Conservation (phyloP, 2,329 filamentous ascomycete species). For the Apiospora hydei region DNA sequence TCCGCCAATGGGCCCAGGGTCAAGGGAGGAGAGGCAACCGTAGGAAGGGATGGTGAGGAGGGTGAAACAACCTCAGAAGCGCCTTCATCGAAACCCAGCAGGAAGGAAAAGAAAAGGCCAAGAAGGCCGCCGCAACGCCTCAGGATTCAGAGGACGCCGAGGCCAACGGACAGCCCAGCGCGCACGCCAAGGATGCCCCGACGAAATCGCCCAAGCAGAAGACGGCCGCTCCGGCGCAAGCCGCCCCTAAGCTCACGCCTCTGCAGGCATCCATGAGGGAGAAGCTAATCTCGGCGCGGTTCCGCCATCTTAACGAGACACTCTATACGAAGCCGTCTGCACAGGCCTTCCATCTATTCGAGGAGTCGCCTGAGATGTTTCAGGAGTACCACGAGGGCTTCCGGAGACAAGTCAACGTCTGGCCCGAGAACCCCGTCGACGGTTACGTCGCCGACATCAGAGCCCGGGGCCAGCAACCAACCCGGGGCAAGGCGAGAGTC, state of each 20-base stretch:
- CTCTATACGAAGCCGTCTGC: constrained; percentile 91
- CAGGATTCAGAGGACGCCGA: constrained; percentile 27
- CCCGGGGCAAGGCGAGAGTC: constrained; percentile 23
- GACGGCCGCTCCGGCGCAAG: constrained; percentile 36
- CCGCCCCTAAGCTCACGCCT: constrained; percentile 74
- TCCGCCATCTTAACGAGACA: constrained; percentile 96
- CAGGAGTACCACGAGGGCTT: constrained; percentile 96
- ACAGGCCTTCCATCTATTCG: constrained; percentile 84
- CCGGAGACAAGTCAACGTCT: constrained; percentile 91
- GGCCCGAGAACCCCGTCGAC: constrained; percentile 96
- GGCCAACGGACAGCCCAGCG: constrained; percentile 32
- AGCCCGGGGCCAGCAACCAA: constrained; percentile 64
- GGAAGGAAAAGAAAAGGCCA: constrained; percentile 39
- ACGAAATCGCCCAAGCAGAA: constrained; percentile 28
- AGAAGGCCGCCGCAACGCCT: constrained; percentile 43
- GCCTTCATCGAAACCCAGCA: neutral
- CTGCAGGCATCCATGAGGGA: constrained; percentile 93
- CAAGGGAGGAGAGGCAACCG: constrained; percentile 36
- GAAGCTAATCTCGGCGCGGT: constrained; percentile 93
- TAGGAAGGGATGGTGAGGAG: constrained; percentile 30
- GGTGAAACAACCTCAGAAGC: constrained; percentile 26
- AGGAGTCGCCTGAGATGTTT: constrained; percentile 89
- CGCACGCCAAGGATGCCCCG: constrained; percentile 38
- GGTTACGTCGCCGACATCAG: constrained; percentile 79
- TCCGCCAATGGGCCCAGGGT: constrained; percentile 33